Conservation (phyloP, 257 asterid species). For the Rauvolfia tetraphylla region DNA sequence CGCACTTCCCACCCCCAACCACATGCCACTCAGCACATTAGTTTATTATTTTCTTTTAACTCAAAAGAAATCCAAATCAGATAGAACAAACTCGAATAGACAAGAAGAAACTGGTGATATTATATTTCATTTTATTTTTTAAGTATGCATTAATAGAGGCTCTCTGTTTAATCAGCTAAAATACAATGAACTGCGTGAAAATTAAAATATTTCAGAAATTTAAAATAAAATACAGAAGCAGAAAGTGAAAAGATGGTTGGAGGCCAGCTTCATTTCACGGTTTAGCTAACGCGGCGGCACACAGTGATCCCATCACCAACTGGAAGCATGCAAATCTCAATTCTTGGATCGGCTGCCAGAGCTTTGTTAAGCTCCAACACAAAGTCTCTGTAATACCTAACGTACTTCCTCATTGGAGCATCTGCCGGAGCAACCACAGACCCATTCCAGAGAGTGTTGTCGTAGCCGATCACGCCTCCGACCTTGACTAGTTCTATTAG, state of each 20-base stretch:
- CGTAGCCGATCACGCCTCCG: slow-evolving; percentile 30
- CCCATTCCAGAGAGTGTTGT: slow-evolving; percentile 31
- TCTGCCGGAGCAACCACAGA: slow-evolving; percentile 20
- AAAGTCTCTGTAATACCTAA: slow-evolving; percentile 23
- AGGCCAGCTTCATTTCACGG: background rate
- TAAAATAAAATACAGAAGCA: background rate
- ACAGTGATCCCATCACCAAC: slow-evolving; percentile 32
- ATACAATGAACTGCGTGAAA: background rate
- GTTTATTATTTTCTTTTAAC: background rate
- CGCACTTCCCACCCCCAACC: too few relatives aligned
- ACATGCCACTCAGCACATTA: too few relatives aligned
- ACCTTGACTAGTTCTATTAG: slow-evolving; percentile 28
- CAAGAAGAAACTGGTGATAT: too few relatives aligned
- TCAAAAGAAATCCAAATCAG: background rate
- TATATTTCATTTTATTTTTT: too few relatives aligned
- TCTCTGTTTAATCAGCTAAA: background rate
- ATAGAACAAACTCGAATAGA: background rate
- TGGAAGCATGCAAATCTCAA: slow-evolving; percentile 30
- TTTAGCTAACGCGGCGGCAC: slow-evolving; percentile 24
- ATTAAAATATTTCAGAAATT: background rate
- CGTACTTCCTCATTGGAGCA: slow-evolving; percentile 27
- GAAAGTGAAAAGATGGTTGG: background rate
- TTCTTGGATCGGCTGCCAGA: slow-evolving; percentile 22
- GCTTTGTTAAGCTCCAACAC: slow-evolving; percentile 28
- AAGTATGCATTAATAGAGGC: background rate